Evolutionary conservation across 345 rosid species (phyloP), one percentile per base, ranked within the genome.

Genomic region (Clausena lansium): DNA sequence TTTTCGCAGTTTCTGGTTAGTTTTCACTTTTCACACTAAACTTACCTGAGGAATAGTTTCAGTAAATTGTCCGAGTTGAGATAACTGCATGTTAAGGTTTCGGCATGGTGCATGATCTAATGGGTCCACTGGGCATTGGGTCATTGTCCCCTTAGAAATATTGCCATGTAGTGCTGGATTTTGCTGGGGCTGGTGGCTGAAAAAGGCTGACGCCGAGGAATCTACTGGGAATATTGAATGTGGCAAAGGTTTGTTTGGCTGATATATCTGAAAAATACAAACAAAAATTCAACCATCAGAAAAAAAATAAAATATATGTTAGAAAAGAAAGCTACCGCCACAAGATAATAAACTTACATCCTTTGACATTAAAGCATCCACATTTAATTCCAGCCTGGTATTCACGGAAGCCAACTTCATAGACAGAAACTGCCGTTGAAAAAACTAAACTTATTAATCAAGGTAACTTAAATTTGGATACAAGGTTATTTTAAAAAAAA

Each of bases 341-440:
- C 7, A 27, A n/a, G 52, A 75, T 6, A 7, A 55, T 8, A 27
- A 74, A 78, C 98, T 91, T 79, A 95, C 98, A 81, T 93, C 90
- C 78, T 93, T 91, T 70, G 97, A 79, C 82, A 85, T 64, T 50
- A 88, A 82, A 76, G 87, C 54, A 39, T 91, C 90, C 86, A 86
- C 70, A 82, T 87, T 89, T 85, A 81, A 82, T 63, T 90, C 94
- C 91, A 86, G 87, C 86, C 93, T 85, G 91, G 93, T 84, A 76
- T 91, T 89, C 76, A 93, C 94, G 65, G 98, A 87, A 77, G 98
- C 88, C 84, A 95, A 81, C 91, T 93, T 93, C 98, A 95, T 95
- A 0, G 98, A 95, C 72, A 95, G 93, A 84, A 89, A 93, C 98
- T 95, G 91, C 82, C 54, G 81, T 47, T 45, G 71, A 75, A 69